Evolutionary conservation across 2,329 filamentous ascomycete species (phyloP), one percentile per base, ranked within the genome.

Genomic region (Ophiostoma quercus): DNA sequence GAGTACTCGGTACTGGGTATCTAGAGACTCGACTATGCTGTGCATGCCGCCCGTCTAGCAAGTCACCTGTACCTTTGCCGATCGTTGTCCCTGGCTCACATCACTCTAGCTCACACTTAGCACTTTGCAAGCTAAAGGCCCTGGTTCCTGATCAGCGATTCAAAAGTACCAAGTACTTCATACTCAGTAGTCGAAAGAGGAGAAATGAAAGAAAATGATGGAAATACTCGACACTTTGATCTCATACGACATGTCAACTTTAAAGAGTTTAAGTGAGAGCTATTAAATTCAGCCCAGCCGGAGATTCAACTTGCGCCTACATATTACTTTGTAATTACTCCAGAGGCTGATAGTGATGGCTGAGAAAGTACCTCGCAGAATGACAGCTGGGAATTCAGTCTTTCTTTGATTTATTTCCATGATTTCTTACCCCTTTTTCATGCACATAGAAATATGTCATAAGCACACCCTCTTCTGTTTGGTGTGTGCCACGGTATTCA

Each of bases 61-160:
- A 54, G 51, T 22, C 51, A n/a, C n/a, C 47, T 51, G 47, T 51
- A 57, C 51, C 9, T 25, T 11, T 9, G 51, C 51, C 51, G 51
- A 57, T 57, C 51, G 25, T 9, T 22, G 51, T 57, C 51, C 51
- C 51, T 57, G 51, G 51, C 51, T 57, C 51, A 25, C 51, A 57
- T 57, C 51, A 57, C n/a, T 57, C 11, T 12, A 43, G 12, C 16
- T 43, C 4, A 2, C 12, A 2, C 3, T 9, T 43, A 16, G 16
- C 5, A 57, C 51, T 57, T 22, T n/a, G 51, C 51, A 57, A 57
- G 25, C 22, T 12, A 47, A 47, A 6, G 7, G 43, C 19, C 51
- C 51, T 25, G n/a, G 51, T 57, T 29, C 51, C 51, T 57, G 51
- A 57, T 25, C 51, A 25, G 16, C 51, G 5, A 57, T 57, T 57